Base-by-base conservation (phyloP, 768 basidiomycete genomes). In the Xanthoconium stramineum region DNA sequence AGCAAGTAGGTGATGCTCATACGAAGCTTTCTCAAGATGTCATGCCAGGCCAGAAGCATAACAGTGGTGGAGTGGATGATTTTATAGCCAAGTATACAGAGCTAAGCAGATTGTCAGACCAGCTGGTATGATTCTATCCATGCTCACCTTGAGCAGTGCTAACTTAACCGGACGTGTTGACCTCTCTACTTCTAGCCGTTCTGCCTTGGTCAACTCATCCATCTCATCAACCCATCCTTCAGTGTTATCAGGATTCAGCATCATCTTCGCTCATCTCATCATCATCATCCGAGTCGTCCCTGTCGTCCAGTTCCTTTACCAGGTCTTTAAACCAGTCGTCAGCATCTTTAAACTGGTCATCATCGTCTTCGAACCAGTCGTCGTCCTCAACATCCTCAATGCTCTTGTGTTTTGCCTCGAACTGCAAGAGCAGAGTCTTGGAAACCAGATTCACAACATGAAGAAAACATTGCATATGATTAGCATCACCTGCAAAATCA, bases 381-480 rank as follows among this genome's bases (percentile, higher is more conserved):
- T n/a, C n/a, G n/a, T n/a, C n/a, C n/a, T n/a, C n/a, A n/a, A n/a
- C n/a, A n/a, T n/a, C n/a, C n/a, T n/a, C n/a, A n/a, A 28, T 15
- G 9, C 9, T 32, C 28, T 30, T 37, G 5, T 10, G 7, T 28
- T 28, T 37, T 2, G 12, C 14, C 15, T 49, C 30, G 14, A 57
- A 52, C 37, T 38, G 47, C 0, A 0, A 17, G 14, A 52, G 6
- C 6, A 57, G 6, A 5, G 13, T 32, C 29, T 57, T 52, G 0
- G 40, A 28, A 8, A 74, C 61, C 0, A 81, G 61, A 80, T n/a
- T n/a, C n/a, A n/a, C n/a, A n/a, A n/a, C n/a, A n/a, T n/a, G n/a
- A n/a, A n/a, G n/a, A n/a, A n/a, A 78, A 55, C 78, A 81, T 0
- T 64, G 47, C 0, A 65, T 68, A 1, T 62, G 71, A 24, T 64